Evolutionary conservation across 2,329 filamentous ascomycete species (phyloP).

Genomic region (Trichoderma koningii): DNA sequence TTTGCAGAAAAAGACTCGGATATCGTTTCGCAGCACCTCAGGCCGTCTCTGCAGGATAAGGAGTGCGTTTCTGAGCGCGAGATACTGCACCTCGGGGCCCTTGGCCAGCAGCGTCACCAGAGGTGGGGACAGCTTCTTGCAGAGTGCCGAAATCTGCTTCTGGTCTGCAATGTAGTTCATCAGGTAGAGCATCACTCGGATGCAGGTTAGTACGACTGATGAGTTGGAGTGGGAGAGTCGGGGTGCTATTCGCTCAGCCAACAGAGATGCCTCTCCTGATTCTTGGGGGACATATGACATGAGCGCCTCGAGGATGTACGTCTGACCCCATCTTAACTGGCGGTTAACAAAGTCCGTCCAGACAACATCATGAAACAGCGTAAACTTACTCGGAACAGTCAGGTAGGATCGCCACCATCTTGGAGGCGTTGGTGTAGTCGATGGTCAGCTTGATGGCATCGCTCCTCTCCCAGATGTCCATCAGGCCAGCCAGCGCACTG

Average conservation of each 20-base stretch:
- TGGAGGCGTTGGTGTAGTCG: slow-evolving; percentile 95
- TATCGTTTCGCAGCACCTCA: slow-evolving; percentile 93
- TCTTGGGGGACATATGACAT: slow-evolving; percentile 98
- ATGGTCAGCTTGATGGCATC: slow-evolving; percentile 98
- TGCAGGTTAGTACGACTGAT: slow-evolving; percentile 92
- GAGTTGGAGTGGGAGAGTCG: slow-evolving; percentile 96
- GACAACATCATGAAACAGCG: background rate
- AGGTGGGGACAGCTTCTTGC: slow-evolving; percentile 90
- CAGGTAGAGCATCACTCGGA: slow-evolving; percentile 92
- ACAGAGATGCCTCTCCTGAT: slow-evolving; percentile 78
- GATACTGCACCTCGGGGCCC: slow-evolving; percentile 96
- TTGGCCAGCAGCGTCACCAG: slow-evolving; percentile 94
- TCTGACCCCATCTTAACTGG: slow-evolving; percentile 85
- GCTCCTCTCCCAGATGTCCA: slow-evolving; percentile 98
- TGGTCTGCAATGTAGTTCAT: slow-evolving; percentile 98
- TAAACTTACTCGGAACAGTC: slow-evolving; percentile 89
- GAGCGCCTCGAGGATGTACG: slow-evolving; percentile 94
- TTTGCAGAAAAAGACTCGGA: slow-evolving; percentile 99
- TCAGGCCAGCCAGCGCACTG: slow-evolving; percentile 83
- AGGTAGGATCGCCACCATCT: slow-evolving; percentile 93
- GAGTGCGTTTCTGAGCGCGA: slow-evolving; percentile 89
- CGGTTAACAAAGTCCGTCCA: slow-evolving; percentile 15
- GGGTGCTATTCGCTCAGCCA: slow-evolving; percentile 93
- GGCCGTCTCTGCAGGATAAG: slow-evolving; percentile 90
- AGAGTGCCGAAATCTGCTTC: slow-evolving; percentile 82